A percentile compares a stretch with the other conserved stretches of the same genome.
These are phyloP conservation scores for Ustilago lituana DNA, from an alignment of 1,284 basidiomycete species.

Conservation along the genomic window DNA sequence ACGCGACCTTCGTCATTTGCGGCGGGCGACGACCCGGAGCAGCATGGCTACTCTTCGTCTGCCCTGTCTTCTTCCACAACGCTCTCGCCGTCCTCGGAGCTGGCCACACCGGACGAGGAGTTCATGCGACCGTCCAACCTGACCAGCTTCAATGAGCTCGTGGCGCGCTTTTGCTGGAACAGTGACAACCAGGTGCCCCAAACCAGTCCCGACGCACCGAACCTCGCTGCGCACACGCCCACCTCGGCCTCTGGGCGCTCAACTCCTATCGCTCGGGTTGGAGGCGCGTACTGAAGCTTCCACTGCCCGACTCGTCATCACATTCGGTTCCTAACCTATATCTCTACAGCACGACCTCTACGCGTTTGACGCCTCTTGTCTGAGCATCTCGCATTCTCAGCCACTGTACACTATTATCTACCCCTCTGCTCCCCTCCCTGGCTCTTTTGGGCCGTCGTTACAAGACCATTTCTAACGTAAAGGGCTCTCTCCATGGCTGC, in stretches of 20 bases:
- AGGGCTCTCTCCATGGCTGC: conserved; percentile 5
- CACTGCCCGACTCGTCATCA: not conserved
- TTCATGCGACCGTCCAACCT: conserved; percentile 50
- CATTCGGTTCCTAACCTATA: not conserved
- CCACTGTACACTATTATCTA: conserved; percentile 23
- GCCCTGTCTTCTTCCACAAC: conserved; percentile 41
- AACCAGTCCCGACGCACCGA: conserved; percentile 20
- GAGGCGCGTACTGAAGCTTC: conserved; percentile 26
- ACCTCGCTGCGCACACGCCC: conserved; percentile 24
- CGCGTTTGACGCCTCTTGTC: conserved; percentile 3
- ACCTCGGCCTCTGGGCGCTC: conserved; percentile 45
- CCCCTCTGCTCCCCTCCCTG: not conserved
- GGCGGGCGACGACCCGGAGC: conserved; percentile 28
- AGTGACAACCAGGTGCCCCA: conserved; percentile 45
- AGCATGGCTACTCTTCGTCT: conserved; percentile 41
- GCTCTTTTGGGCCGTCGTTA: not conserved
- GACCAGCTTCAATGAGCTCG: conserved; percentile 59
- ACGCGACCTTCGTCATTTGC: conserved; percentile 29
- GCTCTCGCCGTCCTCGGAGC: conserved; percentile 43
- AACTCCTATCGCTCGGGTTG: conserved; percentile 43
- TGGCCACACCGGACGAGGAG: conserved; percentile 49
- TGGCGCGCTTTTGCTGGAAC: conserved; percentile 62
- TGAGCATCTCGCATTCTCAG: not conserved
- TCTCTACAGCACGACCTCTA: conserved; percentile 6
- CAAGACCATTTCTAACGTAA: conserved; percentile 12